phyloP scores from a whole-genome alignment of 2,329 filamentous ascomycete species.

The Albifimbria verrucaria region DNA sequence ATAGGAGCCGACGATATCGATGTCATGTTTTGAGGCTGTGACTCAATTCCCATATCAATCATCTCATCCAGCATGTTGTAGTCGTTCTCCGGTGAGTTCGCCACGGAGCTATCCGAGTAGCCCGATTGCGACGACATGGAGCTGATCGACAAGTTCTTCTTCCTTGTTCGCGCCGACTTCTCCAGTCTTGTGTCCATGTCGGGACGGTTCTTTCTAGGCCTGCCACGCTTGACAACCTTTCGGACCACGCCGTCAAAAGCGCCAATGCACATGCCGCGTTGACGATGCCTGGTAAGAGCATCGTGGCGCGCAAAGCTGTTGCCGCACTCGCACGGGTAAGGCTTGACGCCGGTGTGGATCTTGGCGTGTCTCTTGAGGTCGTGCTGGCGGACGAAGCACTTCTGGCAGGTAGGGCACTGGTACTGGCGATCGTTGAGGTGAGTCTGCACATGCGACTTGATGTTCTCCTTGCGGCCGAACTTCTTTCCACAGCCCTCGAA shows the following conservation, averaged over 20 bases:
- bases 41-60: conserved; percentile 37
- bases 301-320: conserved; percentile 95
- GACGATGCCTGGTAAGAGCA: conserved; percentile 87
- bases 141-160: conserved; percentile 48
- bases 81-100: conserved; percentile 49
- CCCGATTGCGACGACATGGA: conserved; percentile 53
- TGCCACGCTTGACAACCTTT: conserved; percentile 59
- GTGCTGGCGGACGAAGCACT: conserved; percentile 95
- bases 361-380: conserved; percentile 97
- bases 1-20: conserved; percentile 46
- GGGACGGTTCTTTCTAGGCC: conserved; percentile 59
- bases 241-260: conserved; percentile 77
- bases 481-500: conserved; percentile 78
- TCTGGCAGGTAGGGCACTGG: conserved; percentile 87
- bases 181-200: conserved; percentile 54
- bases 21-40: conserved; percentile 23
- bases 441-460: conserved; percentile 97
- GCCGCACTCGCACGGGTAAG: conserved; percentile 90
- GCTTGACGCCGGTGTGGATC: conserved; percentile 94
- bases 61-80: conserved; percentile 47
- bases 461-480: conserved; percentile 98
- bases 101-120: conserved; percentile 54
- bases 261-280: conserved; percentile 94
- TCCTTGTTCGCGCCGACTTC: conserved; percentile 54
- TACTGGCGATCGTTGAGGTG: conserved; percentile 96